Percentiles rank a stretch among this genome's conserved stretches.
Evolutionary conservation across 768 basidiomycete genomes (phyloP).

Genomic region (Lactifluus hygrophoroides): DNA sequence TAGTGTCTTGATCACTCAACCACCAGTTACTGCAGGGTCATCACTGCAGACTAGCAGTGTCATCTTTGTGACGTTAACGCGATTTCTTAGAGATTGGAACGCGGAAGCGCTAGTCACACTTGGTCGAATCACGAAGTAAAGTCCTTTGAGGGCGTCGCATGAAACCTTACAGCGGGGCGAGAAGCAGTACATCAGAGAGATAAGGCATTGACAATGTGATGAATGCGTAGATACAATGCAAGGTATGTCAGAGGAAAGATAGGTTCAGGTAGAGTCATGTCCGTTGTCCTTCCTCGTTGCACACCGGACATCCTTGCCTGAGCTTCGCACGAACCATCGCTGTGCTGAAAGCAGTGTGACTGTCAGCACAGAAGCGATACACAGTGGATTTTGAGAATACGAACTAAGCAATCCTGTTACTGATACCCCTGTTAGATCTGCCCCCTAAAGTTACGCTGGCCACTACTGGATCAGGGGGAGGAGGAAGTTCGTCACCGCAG

Average conservation of each 20-base stretch:
- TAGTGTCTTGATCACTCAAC: background rate
- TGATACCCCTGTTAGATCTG: slow-evolving; percentile 38
- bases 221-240: background rate
- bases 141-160: background rate
- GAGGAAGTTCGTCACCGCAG: slow-evolving; percentile 55
- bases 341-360: slow-evolving; percentile 37
- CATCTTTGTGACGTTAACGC: background rate
- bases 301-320: slow-evolving; percentile 68
- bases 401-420: slow-evolving; percentile 75
- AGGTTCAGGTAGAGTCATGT: slow-evolving; percentile 16
- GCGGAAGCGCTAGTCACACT: background rate
- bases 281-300: slow-evolving; percentile 49
- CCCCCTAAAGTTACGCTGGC: slow-evolving; percentile 36
- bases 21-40: background rate
- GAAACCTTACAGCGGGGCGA: background rate
- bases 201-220: too few relatives aligned
- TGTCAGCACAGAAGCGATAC: background rate
- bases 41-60: too few relatives aligned
- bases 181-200: background rate
- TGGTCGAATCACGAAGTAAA: background rate
- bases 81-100: too few relatives aligned
- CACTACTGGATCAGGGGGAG: slow-evolving; percentile 47
- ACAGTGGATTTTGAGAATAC: background rate
- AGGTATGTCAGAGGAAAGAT: background rate
- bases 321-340: slow-evolving; percentile 60